Evolutionary conservation across 768 basidiomycete genomes (phyloP), one percentile per base, ranked within the genome.

Genomic region (Gautieria morchelliformis): DNA sequence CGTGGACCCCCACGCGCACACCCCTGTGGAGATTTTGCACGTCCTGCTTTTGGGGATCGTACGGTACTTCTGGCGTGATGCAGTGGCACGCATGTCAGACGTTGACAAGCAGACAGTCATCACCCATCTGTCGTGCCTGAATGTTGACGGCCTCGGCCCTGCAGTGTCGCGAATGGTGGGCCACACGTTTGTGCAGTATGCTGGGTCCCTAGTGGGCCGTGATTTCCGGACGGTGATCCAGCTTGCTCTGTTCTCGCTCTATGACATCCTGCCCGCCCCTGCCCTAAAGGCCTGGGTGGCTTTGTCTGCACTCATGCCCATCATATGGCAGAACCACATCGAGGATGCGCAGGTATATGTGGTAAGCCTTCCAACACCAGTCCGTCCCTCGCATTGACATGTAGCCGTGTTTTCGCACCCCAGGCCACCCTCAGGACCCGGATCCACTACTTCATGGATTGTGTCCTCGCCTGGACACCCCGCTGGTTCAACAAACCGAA

Each of bases 321-420:
- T 76, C 0, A 60, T 78, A 0, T 79, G 78, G 78, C 61, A 75
- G 9, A 67, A 68, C 0, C 66, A 70, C 57, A 78, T 78, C 17
- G 49, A 61, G 0, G 61, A 77, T 51, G n/a, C n/a, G n/a, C n/a
- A n/a, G n/a, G n/a, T n/a, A n/a, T n/a, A n/a, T n/a, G n/a, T n/a
- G n/a, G n/a, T n/a, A n/a, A n/a, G n/a, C n/a, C n/a, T n/a, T n/a
- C n/a, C n/a, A n/a, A n/a, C n/a, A n/a, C n/a, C n/a, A n/a, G n/a
- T n/a, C n/a, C n/a, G n/a, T n/a, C n/a, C n/a, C n/a, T n/a, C n/a
- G n/a, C n/a, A n/a, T n/a, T n/a, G n/a, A n/a, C n/a, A n/a, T n/a
- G n/a, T n/a, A n/a, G n/a, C n/a, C n/a, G n/a, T n/a, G n/a, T n/a
- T n/a, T n/a, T n/a, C n/a, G n/a, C n/a, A n/a, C n/a, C n/a, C n/a